Base-by-base conservation (phyloP, 2,329 filamentous ascomycete species). In the Stachybotrys chlorohalonatus region DNA sequence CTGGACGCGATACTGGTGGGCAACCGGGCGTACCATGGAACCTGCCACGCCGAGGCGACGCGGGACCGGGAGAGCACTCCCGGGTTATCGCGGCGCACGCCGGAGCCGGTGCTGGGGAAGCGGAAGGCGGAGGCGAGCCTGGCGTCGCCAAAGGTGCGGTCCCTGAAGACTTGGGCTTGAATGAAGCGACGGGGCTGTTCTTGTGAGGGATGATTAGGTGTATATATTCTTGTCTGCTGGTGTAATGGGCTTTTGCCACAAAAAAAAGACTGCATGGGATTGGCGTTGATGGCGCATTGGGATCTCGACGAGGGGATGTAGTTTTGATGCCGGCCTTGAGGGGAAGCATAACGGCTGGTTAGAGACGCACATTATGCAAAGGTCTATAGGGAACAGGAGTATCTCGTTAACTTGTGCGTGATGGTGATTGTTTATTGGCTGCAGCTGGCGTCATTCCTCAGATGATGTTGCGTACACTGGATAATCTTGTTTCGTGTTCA, bases 21-120 rank as follows among this genome's bases (percentile, higher is more conserved):
- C 42, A 83, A 80, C 54, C 84, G 90, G 58, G 87, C 94, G 15
- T 97, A 90, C 64, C 94, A 99, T 70, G 90, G 87, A 11, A 95
- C 85, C 54, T 99, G 94, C 68, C 90, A 93, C 68, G 82, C 84
- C 16, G 93, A 96, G 72, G 87, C 89, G 36, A 87, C 82, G 42
- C 86, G 84, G 65, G 85, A 87, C 60, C 79, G 80, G 7, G 77
- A 75, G 49, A 71, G 67, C 31, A 75, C 73, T 13, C 73, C 73
- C 11, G 62, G 59, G 53, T 66, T 72, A 56, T 62, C 75, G 55
- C 63, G 78, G 66, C 65, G 76, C 59, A 86, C 83, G 6, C 84
- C 84, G 1, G 85, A 87, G 64, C 82, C 81, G 13, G 75, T 88
- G 31, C 67, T 89, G 60, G 86, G 86, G 52, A 91, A 91, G 71